Percentiles rank a stretch among this genome's conserved stretches.
These are phyloP conservation scores for Pythium myriotylum DNA, from an alignment of 352 stramenopile species.

Conservation along the genomic window DNA sequence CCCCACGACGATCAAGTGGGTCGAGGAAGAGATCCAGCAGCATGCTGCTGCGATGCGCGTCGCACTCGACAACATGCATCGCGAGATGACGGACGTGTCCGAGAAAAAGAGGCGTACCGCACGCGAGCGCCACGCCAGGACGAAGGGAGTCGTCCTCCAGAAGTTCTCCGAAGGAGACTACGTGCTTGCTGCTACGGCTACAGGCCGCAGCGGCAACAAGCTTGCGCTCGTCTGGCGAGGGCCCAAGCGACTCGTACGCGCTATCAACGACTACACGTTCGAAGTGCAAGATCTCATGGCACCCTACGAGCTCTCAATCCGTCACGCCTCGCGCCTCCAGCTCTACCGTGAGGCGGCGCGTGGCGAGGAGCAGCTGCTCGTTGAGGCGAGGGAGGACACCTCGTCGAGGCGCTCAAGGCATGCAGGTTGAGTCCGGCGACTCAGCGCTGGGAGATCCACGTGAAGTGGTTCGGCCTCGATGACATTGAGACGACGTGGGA, in stretches of 20 bases:
- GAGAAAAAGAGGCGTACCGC: not conserved
- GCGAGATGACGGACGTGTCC: not conserved
- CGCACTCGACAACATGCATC: slow-evolving; percentile 14
- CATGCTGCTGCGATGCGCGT: not conserved
- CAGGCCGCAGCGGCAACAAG: slow-evolving; percentile 10
- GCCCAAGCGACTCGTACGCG: not conserved
- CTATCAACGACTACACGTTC: slow-evolving; percentile 3
- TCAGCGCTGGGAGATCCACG: slow-evolving; percentile 19
- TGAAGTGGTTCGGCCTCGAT: slow-evolving; percentile 33
- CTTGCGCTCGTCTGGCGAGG: slow-evolving; percentile 2
- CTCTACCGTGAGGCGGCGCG: too few relatives aligned
- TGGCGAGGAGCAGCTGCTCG: too few relatives aligned
- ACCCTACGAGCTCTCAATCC: too few relatives aligned
- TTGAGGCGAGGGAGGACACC: too few relatives aligned
- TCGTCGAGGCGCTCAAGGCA: too few relatives aligned
- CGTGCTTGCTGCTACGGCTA: slow-evolving; percentile 1
- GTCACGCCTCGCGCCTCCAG: too few relatives aligned
- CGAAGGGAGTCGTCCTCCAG: not conserved
- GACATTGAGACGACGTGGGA: slow-evolving; percentile 30
- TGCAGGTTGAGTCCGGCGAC: slow-evolving; percentile 17
- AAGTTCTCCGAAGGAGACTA: slow-evolving; percentile 7
- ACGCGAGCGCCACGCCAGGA: not conserved
- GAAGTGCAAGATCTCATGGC: too few relatives aligned
- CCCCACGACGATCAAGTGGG: too few relatives aligned
- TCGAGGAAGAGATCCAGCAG: too few relatives aligned